These are phyloP conservation scores for Trichoderma sp. DNA, from an alignment of 2,329 filamentous ascomycete genomes.

Conservation along the genomic window DNA sequence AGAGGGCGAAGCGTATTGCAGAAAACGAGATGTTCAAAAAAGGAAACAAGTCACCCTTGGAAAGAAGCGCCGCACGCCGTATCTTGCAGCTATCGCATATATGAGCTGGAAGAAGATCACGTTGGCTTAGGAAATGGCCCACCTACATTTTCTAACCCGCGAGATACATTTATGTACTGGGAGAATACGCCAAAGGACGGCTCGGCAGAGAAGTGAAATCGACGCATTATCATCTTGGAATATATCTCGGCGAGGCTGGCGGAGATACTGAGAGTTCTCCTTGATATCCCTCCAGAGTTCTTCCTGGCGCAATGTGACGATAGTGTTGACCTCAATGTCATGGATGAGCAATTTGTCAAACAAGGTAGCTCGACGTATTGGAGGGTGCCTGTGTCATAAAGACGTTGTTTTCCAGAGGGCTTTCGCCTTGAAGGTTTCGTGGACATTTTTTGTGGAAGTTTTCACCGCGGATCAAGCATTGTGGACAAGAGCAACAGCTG, in stretches of 20 bases:
- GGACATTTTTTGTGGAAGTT: not conserved
- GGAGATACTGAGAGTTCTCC: not conserved
- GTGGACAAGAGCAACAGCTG: not conserved
- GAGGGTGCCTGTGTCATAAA: not conserved
- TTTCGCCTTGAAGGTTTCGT: not conserved
- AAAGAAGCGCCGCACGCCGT: not conserved
- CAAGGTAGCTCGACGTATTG: not conserved
- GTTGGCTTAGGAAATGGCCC: not conserved
- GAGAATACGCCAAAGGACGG: not conserved
- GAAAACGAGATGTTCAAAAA: not conserved
- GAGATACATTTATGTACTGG: not conserved
- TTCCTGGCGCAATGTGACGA: not conserved
- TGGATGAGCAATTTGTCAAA: not conserved
- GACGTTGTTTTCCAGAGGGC: not conserved
- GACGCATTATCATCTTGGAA: not conserved
- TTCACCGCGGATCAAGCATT: not conserved
- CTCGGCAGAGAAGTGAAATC: not conserved
- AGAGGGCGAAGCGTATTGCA: not conserved
- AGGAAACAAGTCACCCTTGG: not conserved
- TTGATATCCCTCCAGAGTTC: not conserved
- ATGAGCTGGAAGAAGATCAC: not conserved
- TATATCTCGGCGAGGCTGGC: not conserved
- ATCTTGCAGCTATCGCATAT: not conserved
- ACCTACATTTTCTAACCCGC: not conserved
- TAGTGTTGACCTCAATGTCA: not conserved